These are phyloP conservation scores for Fusarium sp. DNA, from an alignment of 2,329 filamentous ascomycete genomes.

Conservation along the genomic window DNA sequence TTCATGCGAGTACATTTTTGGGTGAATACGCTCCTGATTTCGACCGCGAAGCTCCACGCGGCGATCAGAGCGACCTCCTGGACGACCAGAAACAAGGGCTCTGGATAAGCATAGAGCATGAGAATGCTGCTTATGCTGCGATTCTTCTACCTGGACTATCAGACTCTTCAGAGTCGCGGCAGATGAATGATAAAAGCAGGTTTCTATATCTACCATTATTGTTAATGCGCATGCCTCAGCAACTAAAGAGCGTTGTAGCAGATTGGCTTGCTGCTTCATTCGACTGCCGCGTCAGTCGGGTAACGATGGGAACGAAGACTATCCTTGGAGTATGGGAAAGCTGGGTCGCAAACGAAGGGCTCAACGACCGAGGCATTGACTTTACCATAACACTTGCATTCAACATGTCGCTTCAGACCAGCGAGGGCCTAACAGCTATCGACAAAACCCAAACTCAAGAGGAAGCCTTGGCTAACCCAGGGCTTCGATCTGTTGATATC, in stretches of 20 bases:
- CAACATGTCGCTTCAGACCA: constrained; percentile 52
- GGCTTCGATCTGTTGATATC: constrained; percentile 62
- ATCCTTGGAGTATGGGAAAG: constrained; percentile 63
- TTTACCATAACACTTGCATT: constrained; percentile 65
- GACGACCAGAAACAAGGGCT: constrained; percentile 49
- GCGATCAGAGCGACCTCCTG: constrained; percentile 31
- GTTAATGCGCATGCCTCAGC: constrained; percentile 66
- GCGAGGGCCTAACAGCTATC: constrained; percentile 2
- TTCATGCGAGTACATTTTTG: constrained; percentile 50
- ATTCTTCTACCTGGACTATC: constrained; percentile 59
- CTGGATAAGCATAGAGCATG: constrained; percentile 64
- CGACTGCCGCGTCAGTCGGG: constrained; percentile 65
- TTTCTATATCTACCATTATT: constrained; percentile 65
- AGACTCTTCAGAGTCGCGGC: neutral
- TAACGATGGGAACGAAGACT: constrained; percentile 63
- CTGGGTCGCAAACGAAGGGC: constrained; percentile 59
- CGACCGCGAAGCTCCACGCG: constrained; percentile 18
- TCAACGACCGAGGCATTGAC: constrained; percentile 55
- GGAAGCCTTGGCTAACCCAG: constrained; percentile 36
- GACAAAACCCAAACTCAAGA: constrained; percentile 33
- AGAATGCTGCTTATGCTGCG: constrained; percentile 63
- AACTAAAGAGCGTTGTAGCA: constrained; percentile 61
- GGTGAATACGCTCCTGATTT: constrained; percentile 44
- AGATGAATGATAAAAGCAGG: constrained; percentile 24
- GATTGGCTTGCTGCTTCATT: constrained; percentile 66